phyloP scores from a whole-genome alignment of 2,329 filamentous ascomycete genomes.

The Aureobasidium sp. region DNA sequence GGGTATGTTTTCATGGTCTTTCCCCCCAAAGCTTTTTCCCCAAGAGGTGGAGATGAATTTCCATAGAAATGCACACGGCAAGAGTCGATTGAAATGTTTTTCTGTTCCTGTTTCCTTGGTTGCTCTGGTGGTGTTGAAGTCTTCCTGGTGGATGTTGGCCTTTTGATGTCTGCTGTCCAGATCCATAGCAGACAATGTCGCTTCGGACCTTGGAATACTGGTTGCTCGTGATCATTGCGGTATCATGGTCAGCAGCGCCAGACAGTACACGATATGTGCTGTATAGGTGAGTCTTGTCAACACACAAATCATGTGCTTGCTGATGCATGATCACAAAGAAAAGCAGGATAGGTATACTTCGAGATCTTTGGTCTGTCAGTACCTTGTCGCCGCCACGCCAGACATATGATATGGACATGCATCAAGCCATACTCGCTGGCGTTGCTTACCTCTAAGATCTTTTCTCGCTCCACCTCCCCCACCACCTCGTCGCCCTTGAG shows the following conservation, averaged over 20 bases:
- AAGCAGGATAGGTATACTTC: background rate
- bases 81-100: constrained; percentile 3
- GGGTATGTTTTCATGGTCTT: background rate
- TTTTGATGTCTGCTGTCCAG: background rate
- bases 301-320: background rate
- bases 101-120: background rate
- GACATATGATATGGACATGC: background rate
- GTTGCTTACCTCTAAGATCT: background rate
- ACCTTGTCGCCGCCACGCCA: background rate
- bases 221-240: background rate
- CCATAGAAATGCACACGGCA: constrained; percentile 5
- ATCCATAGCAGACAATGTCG: background rate
- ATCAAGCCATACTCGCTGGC: background rate
- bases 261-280: background rate
- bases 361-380: background rate
- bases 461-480: background rate
- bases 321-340: background rate
- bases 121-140: background rate
- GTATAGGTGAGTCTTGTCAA: background rate
- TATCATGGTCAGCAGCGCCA: background rate
- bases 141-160: background rate
- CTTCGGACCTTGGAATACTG: background rate
- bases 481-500: background rate
- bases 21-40: background rate
- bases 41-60: background rate